phyloP scores from a whole-genome alignment of 495 filamentous ascomycete genomes.

The Penicillium flavigenum region DNA sequence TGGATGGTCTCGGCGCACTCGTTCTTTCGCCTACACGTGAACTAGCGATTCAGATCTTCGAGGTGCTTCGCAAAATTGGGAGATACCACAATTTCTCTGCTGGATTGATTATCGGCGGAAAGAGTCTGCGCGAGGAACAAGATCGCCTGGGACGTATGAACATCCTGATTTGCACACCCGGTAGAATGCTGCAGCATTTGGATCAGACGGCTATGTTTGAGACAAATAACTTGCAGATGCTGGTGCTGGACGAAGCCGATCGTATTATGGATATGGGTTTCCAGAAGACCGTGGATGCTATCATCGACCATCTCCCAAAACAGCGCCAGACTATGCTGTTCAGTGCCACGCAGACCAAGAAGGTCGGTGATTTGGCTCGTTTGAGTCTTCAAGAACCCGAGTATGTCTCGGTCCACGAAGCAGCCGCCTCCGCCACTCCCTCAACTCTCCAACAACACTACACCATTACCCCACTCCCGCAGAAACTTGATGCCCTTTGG shows the following conservation, averaged over 20 bases:
- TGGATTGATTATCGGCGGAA: constrained; percentile 93
- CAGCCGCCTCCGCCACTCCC: constrained; percentile 78
- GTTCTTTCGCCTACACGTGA: constrained; percentile 95
- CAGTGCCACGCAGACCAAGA: constrained; percentile 93
- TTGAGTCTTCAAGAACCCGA: constrained; percentile 87
- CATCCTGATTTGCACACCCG: constrained; percentile 94
- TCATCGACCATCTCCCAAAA: constrained; percentile 86
- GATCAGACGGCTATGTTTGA: constrained; percentile 92
- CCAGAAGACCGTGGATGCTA: constrained; percentile 84
- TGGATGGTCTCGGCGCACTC: constrained; percentile 88
- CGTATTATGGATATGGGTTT: constrained; percentile 99
- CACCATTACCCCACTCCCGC: constrained; percentile 73
- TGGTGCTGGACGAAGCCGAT: constrained; percentile 96
- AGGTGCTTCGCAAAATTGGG: constrained; percentile 87
- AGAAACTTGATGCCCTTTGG: constrained; percentile 90
- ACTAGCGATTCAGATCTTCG: constrained; percentile 95
- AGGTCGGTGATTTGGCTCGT: constrained; percentile 86
- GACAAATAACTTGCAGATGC: constrained; percentile 83
- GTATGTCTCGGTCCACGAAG: constrained; percentile 91
- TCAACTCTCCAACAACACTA: constrained; percentile 86
- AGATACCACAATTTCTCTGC: constrained; percentile 89
- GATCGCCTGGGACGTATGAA: constrained; percentile 91
- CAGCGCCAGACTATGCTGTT: constrained; percentile 90
- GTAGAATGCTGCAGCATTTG: constrained; percentile 91
- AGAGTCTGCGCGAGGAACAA: constrained; percentile 82